Evolutionary conservation across 495 filamentous ascomycete genomes (phyloP).

Genomic region (Penicillium salamii): DNA sequence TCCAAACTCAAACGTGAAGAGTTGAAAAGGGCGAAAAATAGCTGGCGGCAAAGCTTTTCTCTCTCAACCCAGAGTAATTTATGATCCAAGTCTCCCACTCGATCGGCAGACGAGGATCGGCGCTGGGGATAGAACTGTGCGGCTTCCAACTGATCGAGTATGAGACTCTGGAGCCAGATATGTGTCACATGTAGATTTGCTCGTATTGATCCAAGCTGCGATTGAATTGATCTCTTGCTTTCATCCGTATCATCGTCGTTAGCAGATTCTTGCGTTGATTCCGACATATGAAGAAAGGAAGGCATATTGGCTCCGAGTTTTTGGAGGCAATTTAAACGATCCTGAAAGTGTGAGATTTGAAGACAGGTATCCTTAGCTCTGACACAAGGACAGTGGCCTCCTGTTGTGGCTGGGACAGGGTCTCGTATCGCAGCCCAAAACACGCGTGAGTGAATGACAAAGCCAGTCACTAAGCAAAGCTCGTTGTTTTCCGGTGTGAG

Average conservation of each 20-base stretch:
- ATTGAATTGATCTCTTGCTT: neutral
- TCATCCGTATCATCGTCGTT: neutral
- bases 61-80: conserved; percentile 7
- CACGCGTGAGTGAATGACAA: conserved; percentile 15
- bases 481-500: neutral
- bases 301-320: neutral
- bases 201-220: conserved; percentile 19
- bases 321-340: neutral
- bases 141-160: conserved; percentile 20
- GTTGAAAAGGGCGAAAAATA: conserved; percentile 17
- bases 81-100: neutral
- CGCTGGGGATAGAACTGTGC: conserved; percentile 1
- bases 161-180: conserved; percentile 24
- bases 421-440: conserved; percentile 14
- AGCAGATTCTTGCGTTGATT: neutral
- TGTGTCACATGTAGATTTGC: conserved; percentile 23
- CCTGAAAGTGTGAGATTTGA: neutral
- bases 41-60: conserved; percentile 15
- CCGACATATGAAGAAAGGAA: neutral
- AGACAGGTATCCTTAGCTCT: neutral
- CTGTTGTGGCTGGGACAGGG: neutral
- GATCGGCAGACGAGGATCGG: neutral
- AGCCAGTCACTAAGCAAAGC: conserved; percentile 11
- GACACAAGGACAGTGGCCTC: neutral
- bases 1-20: conserved; percentile 12